Base-by-base conservation (phyloP, 106 monocot genomes). In the Gastrodia elata region DNA sequence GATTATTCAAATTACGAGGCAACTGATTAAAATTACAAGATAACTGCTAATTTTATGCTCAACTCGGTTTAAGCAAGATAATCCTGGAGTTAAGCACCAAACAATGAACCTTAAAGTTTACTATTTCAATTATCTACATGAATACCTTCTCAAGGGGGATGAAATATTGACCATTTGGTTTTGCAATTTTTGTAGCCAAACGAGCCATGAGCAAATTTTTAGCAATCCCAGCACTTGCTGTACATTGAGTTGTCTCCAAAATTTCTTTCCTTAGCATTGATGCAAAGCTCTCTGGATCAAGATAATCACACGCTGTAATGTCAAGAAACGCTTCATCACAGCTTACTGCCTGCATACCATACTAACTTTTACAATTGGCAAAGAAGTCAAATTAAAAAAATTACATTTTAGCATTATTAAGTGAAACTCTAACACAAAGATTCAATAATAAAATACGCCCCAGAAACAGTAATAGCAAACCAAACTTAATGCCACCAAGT, bases 321-420 rank as follows among this genome's bases (percentile, higher is more conserved):
- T 93, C 97, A 38, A 97, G 73, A 80, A 88, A 97, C 48, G 93
- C 97, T 81, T 97, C 93, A 83, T 97, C 96, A 82, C 96, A 97
- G 79, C 92, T 97, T 65, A 97, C 34, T 57, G 97, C 93, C 96
- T 96, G 77, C 75, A 81, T 34, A 79, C 78, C 28, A 73, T 2
- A 64, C 36, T 28, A 74, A 39, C 6, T 49, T 52, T 37, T 26
- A 78, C 2, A 14, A 71, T 3, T 8, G 6, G 52, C n/a, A 35
- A 73, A 76, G 42, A 38, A 79, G 68, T 9, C 27, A 74, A 16
- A 6, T 35, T 74, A 57, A n/a, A n/a, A n/a, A n/a, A n/a, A n/a
- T n/a, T n/a, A n/a, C n/a, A n/a, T n/a, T n/a, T n/a, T n/a, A n/a
- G n/a, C n/a, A n/a, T n/a, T n/a, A n/a, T n/a, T n/a, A n/a, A n/a